Evolutionary conservation across 2,329 filamentous ascomycete genomes (phyloP).

Genomic region (Eurotiales sp.): DNA sequence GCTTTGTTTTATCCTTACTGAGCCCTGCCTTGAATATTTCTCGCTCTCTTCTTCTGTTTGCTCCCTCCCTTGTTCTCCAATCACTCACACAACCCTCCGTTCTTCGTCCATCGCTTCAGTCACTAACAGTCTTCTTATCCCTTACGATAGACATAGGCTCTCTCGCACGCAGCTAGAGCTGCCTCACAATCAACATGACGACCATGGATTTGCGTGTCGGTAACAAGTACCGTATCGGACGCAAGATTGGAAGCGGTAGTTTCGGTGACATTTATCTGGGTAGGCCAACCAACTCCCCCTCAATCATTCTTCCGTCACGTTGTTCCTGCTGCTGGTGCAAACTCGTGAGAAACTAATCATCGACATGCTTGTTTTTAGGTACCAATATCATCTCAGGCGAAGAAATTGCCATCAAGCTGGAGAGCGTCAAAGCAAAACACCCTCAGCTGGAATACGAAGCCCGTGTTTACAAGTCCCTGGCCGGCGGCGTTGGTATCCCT

Average conservation of each 20-base stretch:
- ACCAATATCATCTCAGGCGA: constrained; percentile 99
- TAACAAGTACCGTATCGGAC: constrained; percentile 99
- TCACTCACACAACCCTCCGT: too few relatives aligned
- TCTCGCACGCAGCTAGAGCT: constrained; percentile 6
- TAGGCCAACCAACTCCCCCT: too few relatives aligned
- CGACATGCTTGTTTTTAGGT: constrained; percentile 47
- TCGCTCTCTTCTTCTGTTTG: background rate
- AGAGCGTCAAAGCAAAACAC: constrained; percentile 99
- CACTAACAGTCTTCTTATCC: background rate
- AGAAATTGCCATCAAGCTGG: constrained; percentile 99
- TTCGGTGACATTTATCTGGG: constrained; percentile 97
- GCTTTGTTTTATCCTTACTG: too few relatives aligned
- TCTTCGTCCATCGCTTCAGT: background rate
- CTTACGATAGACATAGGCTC: background rate
- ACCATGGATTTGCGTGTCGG: constrained; percentile 82
- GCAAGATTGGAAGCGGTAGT: constrained; percentile 95
- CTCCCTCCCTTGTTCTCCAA: background rate
- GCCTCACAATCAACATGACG: constrained; percentile 14
- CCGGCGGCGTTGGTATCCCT: constrained; percentile 94
- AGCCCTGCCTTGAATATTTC: background rate
- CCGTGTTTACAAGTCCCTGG: constrained; percentile 79
- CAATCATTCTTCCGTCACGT: too few relatives aligned
- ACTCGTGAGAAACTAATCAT: background rate
- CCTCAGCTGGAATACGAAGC: constrained; percentile 98
- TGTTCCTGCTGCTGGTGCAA: constrained; percentile 18